Conservation (phyloP, 75 land plant genomes). For the Picea sitchensis region DNA sequence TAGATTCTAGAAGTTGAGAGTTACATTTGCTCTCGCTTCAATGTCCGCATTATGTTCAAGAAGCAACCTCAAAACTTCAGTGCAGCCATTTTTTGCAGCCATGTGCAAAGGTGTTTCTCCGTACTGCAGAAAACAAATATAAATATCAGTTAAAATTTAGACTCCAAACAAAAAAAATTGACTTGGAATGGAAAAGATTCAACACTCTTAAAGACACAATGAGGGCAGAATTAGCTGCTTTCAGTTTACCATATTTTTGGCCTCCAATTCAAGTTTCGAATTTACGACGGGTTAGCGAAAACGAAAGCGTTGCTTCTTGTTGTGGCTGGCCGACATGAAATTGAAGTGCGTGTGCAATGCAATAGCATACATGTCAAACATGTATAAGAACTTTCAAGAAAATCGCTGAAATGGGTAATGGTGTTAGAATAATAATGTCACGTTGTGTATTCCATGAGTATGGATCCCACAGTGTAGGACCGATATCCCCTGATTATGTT, state of each 20-base stretch:
- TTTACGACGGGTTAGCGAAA: no score
- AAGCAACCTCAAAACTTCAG: conserved; percentile 56
- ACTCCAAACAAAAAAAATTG: neutral
- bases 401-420: neutral
- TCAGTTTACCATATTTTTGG: conserved; percentile 76
- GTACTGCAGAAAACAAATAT: conserved; percentile 45
- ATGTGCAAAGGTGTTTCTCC: conserved; percentile 95
- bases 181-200: neutral
- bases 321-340: conserved; percentile 79
- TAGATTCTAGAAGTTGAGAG: conserved; percentile 1
- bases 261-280: conserved; percentile 72
- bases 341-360: conserved; percentile 87
- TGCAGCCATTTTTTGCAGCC: conserved; percentile 90
- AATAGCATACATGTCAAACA: conserved; percentile 16
- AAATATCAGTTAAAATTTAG: conserved; percentile 9
- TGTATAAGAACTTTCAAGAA: neutral
- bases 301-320: no score
- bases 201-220: neutral
- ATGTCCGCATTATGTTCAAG: conserved; percentile 69
- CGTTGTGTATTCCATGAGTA: no score
- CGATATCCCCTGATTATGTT: no score
- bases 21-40: conserved; percentile 86
- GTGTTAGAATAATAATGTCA: no score
- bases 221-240: neutral
- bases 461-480: no score